Base-by-base conservation (phyloP, 208 protist genomes). In the Trypanosoma scelopori region DNA sequence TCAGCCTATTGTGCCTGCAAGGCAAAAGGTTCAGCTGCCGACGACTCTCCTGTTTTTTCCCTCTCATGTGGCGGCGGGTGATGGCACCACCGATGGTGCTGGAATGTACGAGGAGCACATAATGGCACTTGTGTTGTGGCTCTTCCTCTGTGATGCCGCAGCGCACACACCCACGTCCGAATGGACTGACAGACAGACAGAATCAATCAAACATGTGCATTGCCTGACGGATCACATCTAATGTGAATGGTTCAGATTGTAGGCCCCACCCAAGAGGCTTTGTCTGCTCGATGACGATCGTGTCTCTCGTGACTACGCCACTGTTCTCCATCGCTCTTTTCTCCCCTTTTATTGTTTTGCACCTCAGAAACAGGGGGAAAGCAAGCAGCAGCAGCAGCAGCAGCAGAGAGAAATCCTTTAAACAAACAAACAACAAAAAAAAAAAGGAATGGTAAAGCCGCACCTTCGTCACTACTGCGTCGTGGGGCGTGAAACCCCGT, bases 401-500 rank as follows among this genome's bases (percentile, higher is more conserved):
- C n/a, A n/a, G n/a, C n/a, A n/a, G n/a, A n/a, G n/a, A n/a, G n/a
- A n/a, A n/a, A n/a, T n/a, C n/a, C n/a, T n/a, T n/a, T n/a, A n/a
- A n/a, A n/a, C n/a, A n/a, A n/a, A n/a, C n/a, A 53, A 39, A 25
- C 12, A 56, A 25, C 4, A 20, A 53, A 46, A 18, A 30, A 30
- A 6, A 23, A 35, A 12, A 46, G 39, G 4, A 73, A 73, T 85
- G 64, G 76, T 87, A 69, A 87, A 97, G 69, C 67, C 80, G 65
- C 95, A 98, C 58, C 87, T 98, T 55, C 92, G 98, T 71, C 88
- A 96, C 82, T 84, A 92, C 71, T 74, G 89, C 75, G 52, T 74
- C 52, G 85, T 90, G 43, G 98, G 98, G 49, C 90, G 98, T 74
- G 87, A 93, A 71, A 76, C 89, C 7, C 98, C 98, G 48, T 95